These are phyloP conservation scores for Talaromyces ruber DNA, from an alignment of 495 filamentous ascomycete genomes.

Conservation along the genomic window DNA sequence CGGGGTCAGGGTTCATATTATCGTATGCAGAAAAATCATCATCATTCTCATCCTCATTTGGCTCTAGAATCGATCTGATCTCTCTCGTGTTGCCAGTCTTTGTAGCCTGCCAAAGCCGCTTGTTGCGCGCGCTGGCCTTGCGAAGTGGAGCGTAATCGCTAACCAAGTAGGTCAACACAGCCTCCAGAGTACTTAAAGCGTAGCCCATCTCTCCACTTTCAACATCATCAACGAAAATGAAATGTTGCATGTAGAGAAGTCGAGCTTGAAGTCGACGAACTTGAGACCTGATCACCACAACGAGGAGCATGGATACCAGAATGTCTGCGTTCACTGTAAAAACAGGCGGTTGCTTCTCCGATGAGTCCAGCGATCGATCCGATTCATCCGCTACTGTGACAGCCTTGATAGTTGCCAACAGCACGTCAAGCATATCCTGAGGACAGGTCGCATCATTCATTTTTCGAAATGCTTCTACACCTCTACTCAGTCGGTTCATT, in stretches of 20 bases:
- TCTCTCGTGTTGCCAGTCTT: constrained; percentile 63
- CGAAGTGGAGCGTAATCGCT: constrained; percentile 74
- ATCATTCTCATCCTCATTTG: constrained; percentile 40
- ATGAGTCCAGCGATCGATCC: constrained; percentile 19
- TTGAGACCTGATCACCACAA: constrained; percentile 89
- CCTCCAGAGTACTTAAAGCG: constrained; percentile 92
- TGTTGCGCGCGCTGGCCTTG: constrained; percentile 77
- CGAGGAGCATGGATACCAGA: constrained; percentile 80
- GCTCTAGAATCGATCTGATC: constrained; percentile 74
- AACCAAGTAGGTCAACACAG: constrained; percentile 83
- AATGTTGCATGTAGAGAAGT: constrained; percentile 86
- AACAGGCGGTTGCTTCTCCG: constrained; percentile 49
- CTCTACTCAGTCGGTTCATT: constrained; percentile 58
- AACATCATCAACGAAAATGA: constrained; percentile 94
- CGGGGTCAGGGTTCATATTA: constrained; percentile 9
- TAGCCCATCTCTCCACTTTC: constrained; percentile 97
- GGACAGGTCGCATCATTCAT: constrained; percentile 77
- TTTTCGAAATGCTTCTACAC: constrained; percentile 83
- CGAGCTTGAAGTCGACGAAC: constrained; percentile 82
- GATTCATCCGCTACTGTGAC: constrained; percentile 48
- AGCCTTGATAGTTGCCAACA: constrained; percentile 79
- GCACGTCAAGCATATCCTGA: constrained; percentile 87
- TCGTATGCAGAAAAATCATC: constrained; percentile 27
- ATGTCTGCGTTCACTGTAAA: constrained; percentile 94
- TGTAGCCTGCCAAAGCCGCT: constrained; percentile 79